Evolutionary conservation across 192 early-diverging fungal genomes (phyloP).

Genomic region (Oehlia diaphana): DNA sequence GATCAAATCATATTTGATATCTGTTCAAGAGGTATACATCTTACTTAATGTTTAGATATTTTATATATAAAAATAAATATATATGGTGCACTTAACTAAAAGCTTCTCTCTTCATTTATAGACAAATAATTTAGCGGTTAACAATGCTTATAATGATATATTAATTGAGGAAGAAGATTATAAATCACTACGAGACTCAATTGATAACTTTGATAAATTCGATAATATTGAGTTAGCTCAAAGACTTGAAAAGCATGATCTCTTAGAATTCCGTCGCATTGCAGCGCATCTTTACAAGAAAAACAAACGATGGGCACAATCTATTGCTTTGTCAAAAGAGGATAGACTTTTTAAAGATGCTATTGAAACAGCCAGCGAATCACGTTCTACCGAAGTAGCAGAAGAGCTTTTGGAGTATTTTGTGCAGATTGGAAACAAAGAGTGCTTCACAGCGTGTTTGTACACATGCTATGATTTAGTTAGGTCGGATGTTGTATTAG

Average conservation of each 20-base stretch:
- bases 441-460: slow-evolving; percentile 92
- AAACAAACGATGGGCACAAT: slow-evolving; percentile 96
- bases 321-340: slow-evolving; percentile 93
- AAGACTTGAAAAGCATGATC: slow-evolving; percentile 92
- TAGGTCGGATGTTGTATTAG: slow-evolving; percentile 91
- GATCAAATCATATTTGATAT: slow-evolving; percentile 94
- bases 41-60: neutral
- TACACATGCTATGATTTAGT: slow-evolving; percentile 95
- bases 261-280: slow-evolving; percentile 97
- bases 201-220: slow-evolving; percentile 94
- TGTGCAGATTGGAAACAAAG: slow-evolving; percentile 86
- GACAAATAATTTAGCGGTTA: slow-evolving; percentile 93
- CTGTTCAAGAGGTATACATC: slow-evolving; percentile 74
- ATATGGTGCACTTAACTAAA: neutral
- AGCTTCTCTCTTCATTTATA: slow-evolving; percentile 26
- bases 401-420: slow-evolving; percentile 97
- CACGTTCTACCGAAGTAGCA: slow-evolving; percentile 81
- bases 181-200: slow-evolving; percentile 88
- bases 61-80: too few relatives aligned
- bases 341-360: slow-evolving; percentile 98
- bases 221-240: slow-evolving; percentile 89
- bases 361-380: slow-evolving; percentile 97
- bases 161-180: slow-evolving; percentile 99
- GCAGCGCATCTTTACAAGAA: slow-evolving; percentile 95
- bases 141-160: slow-evolving; percentile 93